Evolutionary conservation across 768 basidiomycete species (phyloP), one percentile per base, ranked within the genome.

Genomic region (Agaricus sinodeliciosus): DNA sequence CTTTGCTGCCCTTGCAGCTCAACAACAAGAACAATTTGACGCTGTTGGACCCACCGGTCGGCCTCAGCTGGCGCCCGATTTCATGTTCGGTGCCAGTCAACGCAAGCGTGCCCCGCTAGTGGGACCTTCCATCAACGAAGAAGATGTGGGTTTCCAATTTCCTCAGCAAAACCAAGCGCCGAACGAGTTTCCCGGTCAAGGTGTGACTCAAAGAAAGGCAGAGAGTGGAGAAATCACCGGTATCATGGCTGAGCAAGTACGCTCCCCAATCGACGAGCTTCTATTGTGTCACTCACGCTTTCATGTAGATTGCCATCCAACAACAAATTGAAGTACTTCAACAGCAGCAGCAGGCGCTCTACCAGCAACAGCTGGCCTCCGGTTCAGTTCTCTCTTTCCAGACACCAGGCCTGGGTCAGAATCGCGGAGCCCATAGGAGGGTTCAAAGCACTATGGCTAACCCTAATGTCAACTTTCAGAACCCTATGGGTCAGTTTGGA

Each of bases 171-270:
- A 58, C 56, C 65, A 67, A 58, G 55, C 49, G 4, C 60, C 63
- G 28, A 39, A 57, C 27, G 68, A 70, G 1, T 49, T 60, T 46
- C 40, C 59, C 7, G 45, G 58, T 16, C 65, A 65, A n/a, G 75
- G 76, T 26, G 66, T 56, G 31, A 65, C 62, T 46, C 80, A 81
- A 59, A 72, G 84, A 57, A 81, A 84, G 65, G 66, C 73, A 31
- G 84, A 87, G 44, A 79, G 76, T 50, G 85, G 83, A 48, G 92
- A 95, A 64, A 82, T 94, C 51, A 81, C 80, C 31, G 89, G 89
- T 22, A 87, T 94, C 52, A 94, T 97, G 91, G 92, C 92, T 5
- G 93, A 97, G 68, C 95, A 97, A 80, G 93, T 91, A 83, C 70
- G 81, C 80, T 28, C 22, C 43, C n/a, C 52, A 48, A 35, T 37